Percentiles rank a stretch among this genome's conserved stretches.
These are phyloP conservation scores for Cyberlindnera saturnus DNA, from an alignment of 805 yeast species.

Conservation along the genomic window DNA sequence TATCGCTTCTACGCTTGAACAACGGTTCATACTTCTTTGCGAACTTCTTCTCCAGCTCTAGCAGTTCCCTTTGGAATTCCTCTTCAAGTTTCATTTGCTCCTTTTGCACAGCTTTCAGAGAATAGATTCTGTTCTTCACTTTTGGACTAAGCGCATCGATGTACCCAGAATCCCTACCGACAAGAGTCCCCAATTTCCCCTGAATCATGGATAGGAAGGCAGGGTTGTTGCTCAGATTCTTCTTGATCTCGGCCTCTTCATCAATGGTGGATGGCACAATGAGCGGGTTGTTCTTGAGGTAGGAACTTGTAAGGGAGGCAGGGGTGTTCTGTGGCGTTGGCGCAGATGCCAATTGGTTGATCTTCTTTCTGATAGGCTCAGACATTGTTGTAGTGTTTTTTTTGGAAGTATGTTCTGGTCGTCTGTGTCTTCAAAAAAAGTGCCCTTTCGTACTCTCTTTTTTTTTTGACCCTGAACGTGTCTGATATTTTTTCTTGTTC, in stretches of 20 bases:
- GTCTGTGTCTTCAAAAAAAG: too few species aligned
- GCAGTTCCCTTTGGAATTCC: conserved; percentile 83
- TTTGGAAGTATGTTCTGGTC: too few species aligned
- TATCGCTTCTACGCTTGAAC: conserved; percentile 63
- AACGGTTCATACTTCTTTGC: conserved; percentile 69
- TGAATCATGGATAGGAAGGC: conserved; percentile 81
- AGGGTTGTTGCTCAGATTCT: conserved; percentile 68
- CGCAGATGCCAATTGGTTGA: conserved; percentile 78
- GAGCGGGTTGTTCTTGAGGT: conserved; percentile 50
- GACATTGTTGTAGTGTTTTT: conserved; percentile 46
- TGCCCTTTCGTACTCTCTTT: too few species aligned
- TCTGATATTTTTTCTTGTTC: too few species aligned
- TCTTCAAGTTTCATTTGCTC: conserved; percentile 80
- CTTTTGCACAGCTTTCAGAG: conserved; percentile 75
- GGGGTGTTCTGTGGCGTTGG: conserved; percentile 99
- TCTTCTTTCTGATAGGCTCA: conserved; percentile 76
- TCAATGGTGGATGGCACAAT: conserved; percentile 63
- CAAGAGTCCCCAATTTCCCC: conserved; percentile 77
- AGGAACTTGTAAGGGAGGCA: conserved; percentile 73
- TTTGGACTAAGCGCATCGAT: conserved; percentile 65
- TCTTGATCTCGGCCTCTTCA: conserved; percentile 38
- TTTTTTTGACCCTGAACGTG: too few species aligned
- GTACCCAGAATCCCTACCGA: conserved; percentile 86
- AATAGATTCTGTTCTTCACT: conserved; percentile 72
- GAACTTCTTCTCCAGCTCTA: conserved; percentile 80